Percentiles rank a stretch among this genome's conserved stretches.
Evolutionary conservation across 129 eudicot species (phyloP).

Genomic region (carrot (Daucus carota)): DNA sequence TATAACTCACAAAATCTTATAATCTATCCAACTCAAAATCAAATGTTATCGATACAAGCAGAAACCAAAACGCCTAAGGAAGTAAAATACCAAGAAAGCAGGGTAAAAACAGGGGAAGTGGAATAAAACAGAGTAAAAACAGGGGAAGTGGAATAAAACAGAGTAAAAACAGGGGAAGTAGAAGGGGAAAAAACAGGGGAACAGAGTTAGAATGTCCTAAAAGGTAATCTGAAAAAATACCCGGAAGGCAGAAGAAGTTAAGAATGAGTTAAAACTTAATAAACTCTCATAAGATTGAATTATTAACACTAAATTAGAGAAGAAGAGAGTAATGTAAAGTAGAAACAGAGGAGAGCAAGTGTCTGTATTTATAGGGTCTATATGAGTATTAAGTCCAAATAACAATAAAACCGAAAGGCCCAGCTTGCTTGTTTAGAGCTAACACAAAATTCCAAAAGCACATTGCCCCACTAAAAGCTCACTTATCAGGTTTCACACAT

Average conservation of each 20-base stretch:
- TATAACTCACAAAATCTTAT: conserved; percentile 2
- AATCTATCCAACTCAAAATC: not conserved
- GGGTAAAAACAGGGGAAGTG: not conserved
- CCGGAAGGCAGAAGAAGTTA: conserved; percentile 9
- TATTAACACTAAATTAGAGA: conserved; percentile 10
- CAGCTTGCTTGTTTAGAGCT: conserved; percentile 37
- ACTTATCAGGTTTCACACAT: not conserved
- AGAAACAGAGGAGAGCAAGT: conserved; percentile 17
- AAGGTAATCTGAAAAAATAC: not conserved
- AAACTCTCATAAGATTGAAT: not conserved
- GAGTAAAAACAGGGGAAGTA: too few species aligned
- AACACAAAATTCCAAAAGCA: conserved; percentile 41
- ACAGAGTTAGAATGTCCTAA: not conserved
- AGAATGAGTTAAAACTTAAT: not conserved
- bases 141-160: too few species aligned
- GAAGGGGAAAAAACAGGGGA: too few species aligned
- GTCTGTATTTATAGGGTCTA: conserved; percentile 44
- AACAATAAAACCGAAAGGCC: conserved; percentile 59
- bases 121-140: too few species aligned
- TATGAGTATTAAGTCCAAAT: conserved; percentile 26
- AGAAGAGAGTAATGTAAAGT: conserved; percentile 21
- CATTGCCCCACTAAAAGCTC: conserved; percentile 11
- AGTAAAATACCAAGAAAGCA: not conserved
- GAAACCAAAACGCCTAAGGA: conserved; percentile 13
- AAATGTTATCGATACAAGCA: conserved; percentile 15